Percentiles rank a stretch among this genome's conserved stretches.
Conservation (phyloP, 257 asterid genomes). For the Capsicum rhomboideum region DNA sequence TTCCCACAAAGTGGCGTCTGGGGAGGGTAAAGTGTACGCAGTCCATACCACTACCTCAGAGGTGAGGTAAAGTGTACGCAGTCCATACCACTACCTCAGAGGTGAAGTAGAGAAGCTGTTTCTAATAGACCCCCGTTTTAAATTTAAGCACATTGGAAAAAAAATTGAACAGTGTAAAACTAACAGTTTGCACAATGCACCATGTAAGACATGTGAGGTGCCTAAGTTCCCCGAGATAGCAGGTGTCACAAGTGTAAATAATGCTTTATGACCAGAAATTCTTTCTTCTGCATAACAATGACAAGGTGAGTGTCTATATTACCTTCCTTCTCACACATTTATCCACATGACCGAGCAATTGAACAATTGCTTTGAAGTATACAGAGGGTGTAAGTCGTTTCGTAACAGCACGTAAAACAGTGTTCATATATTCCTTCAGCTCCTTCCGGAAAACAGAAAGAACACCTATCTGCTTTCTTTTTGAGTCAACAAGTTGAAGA, state of each 20-base stretch:
- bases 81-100: too few relatives aligned
- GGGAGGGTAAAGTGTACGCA: too few relatives aligned
- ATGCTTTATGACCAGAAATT: background rate
- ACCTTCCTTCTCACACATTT: conserved; percentile 68
- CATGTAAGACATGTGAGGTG: background rate
- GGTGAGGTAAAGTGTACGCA: too few relatives aligned
- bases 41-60: too few relatives aligned
- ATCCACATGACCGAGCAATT: conserved; percentile 52
- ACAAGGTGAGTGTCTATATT: background rate
- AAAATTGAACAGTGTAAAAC: background rate
- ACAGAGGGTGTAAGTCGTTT: conserved; percentile 54
- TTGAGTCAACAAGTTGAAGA: conserved; percentile 44
- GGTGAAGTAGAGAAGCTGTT: too few relatives aligned
- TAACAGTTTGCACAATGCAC: background rate
- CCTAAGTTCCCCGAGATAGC: background rate
- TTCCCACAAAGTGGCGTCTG: too few relatives aligned
- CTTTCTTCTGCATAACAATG: background rate
- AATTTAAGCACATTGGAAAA: background rate
- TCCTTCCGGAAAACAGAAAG: conserved; percentile 52
- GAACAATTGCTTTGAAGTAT: conserved; percentile 51
- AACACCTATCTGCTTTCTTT: conserved; percentile 35
- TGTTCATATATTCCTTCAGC: conserved; percentile 49
- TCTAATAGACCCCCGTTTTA: too few relatives aligned
- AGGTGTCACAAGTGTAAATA: background rate
- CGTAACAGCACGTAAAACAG: conserved; percentile 42